Base-by-base conservation (phyloP, 2,329 filamentous ascomycete genomes). In the Pseudogymnoascus sp. region DNA sequence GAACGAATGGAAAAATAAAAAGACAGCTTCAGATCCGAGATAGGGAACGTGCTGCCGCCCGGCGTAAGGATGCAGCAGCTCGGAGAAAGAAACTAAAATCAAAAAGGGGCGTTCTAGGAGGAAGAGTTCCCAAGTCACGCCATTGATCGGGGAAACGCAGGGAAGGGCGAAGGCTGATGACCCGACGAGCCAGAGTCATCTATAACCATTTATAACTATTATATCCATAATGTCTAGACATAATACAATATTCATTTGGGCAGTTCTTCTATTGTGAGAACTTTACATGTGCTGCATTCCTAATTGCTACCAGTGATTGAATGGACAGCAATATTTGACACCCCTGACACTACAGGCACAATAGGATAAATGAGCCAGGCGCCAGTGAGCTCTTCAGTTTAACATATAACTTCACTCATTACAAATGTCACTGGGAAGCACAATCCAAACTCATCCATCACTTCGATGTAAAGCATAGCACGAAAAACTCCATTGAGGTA, bases 401-500 rank as follows among this genome's bases (percentile, higher is more conserved):
- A 10, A 10, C 8, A 5, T 28, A 50, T 12, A 18, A 33, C 33
- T 18, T 56, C n/a, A 56, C 10, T 33, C 25, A 33, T 31, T 18
- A 16, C 47, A 31, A 50, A 28, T 0, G 25, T 18, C 47, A 53
- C 25, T 12, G 8, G 25, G 4, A 18, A 33, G 25, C 47, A 56
- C 18, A 18, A 31, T 31, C 14, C 25, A 18, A 28, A 33, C 1
- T 4, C 47, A 31, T 18, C 25, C 25, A 33, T 18, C 47, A 12
- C 2, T 33, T 11, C 18, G 47, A 31, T 10, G 25, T 11, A 33
- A 5, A n/a, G 6, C 23, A 50, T 50, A 16, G 44, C 44, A 50
- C 23, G 44, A 50, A 14, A 50, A 50, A 50, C 23, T 28, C 44
- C 44, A 50, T 50, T 50, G 44, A 50, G 47, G 47, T 56, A 56